phyloP scores from a whole-genome alignment of 1,139 yeast genomes.

The Protomyces gravidus region DNA sequence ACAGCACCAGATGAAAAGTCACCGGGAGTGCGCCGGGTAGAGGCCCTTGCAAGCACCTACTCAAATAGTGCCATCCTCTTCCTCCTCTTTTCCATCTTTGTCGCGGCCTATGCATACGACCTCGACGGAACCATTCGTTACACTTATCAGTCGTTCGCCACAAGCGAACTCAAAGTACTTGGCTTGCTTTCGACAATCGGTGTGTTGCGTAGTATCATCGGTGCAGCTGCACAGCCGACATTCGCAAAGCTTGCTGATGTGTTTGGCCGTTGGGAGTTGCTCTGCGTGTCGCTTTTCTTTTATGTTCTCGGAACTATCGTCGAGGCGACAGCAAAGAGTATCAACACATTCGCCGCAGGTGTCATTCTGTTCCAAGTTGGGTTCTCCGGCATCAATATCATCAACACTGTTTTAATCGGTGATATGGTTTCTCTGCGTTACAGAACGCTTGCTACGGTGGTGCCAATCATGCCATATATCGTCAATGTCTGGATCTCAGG shows the following conservation, averaged over 20 bases:
- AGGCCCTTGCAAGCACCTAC: constrained; percentile 20
- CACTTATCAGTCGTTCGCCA: constrained; percentile 44
- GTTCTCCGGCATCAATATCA: constrained; percentile 48
- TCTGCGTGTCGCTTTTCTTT: constrained; percentile 53
- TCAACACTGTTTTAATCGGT: constrained; percentile 44
- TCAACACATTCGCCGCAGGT: constrained; percentile 68
- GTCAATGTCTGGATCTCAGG: constrained; percentile 38
- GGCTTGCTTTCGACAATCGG: constrained; percentile 45
- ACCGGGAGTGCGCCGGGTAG: constrained; percentile 26
- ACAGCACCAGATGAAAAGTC: constrained; percentile 15
- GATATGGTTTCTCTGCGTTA: constrained; percentile 44
- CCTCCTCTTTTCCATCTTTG: constrained; percentile 36
- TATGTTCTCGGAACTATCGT: constrained; percentile 67
- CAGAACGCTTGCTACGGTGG: constrained; percentile 43
- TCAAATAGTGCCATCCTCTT: constrained; percentile 10
- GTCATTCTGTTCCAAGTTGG: constrained; percentile 68
- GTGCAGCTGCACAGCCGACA: constrained; percentile 45
- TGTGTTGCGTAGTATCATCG: constrained; percentile 44
- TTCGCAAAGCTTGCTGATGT: constrained; percentile 45
- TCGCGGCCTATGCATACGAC: constrained; percentile 44
- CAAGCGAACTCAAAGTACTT: constrained; percentile 43
- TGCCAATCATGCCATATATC: constrained; percentile 39
- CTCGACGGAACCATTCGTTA: constrained; percentile 45
- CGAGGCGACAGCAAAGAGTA: constrained; percentile 62
- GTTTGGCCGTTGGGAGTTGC: constrained; percentile 46